Evolutionary conservation across 2,329 filamentous ascomycete genomes (phyloP).

Genomic region (Pochonia chlamydosporia): DNA sequence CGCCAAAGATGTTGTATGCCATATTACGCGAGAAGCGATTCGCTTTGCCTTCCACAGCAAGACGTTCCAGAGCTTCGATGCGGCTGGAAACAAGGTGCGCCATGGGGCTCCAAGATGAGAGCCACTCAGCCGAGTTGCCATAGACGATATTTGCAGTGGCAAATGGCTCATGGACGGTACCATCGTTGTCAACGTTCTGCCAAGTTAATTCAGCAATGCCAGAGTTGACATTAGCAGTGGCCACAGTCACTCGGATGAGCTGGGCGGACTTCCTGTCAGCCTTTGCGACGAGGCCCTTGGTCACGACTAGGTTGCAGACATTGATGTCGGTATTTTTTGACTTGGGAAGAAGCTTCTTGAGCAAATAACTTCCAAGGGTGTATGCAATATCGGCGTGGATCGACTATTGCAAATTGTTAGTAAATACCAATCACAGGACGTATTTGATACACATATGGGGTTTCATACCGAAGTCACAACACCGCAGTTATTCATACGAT

Average conservation of each 20-base stretch:
- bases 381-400: slow-evolving; percentile 56
- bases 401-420: slow-evolving; percentile 5
- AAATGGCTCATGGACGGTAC: slow-evolving; percentile 8
- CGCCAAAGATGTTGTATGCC: slow-evolving; percentile 56
- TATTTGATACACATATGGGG: background rate
- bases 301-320: slow-evolving; percentile 61
- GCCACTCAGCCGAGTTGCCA: slow-evolving; percentile 46
- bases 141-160: slow-evolving; percentile 28
- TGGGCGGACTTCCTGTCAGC: slow-evolving; percentile 22
- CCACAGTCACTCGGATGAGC: slow-evolving; percentile 22
- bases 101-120: slow-evolving; percentile 47
- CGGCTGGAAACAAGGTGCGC: slow-evolving; percentile 61
- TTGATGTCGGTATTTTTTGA: slow-evolving; percentile 54
- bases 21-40: slow-evolving; percentile 10
- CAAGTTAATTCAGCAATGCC: slow-evolving; percentile 35
- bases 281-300: slow-evolving; percentile 37
- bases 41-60: slow-evolving; percentile 7
- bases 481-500: slow-evolving; percentile 35
- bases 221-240: slow-evolving; percentile 36
- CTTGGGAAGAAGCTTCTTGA: slow-evolving; percentile 55
- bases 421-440: background rate
- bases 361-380: slow-evolving; percentile 57
- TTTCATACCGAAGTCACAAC: slow-evolving; percentile 38
- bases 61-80: slow-evolving; percentile 44
- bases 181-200: slow-evolving; percentile 11